Evolutionary conservation across 169 alveolate genomes (phyloP).

Genomic region (Plasmodium vivax): DNA sequence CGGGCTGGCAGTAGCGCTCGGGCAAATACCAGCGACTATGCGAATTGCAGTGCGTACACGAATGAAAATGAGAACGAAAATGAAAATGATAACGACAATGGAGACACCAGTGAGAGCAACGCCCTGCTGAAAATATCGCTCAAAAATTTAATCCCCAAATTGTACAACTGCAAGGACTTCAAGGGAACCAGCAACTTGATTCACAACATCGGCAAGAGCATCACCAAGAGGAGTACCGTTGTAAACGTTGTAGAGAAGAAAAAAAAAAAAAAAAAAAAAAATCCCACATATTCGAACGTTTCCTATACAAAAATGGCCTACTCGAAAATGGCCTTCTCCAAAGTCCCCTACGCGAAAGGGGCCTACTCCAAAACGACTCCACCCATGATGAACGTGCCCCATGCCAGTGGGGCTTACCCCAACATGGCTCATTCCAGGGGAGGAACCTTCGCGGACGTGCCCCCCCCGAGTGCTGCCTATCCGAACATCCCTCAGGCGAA

Average conservation of each 20-base stretch:
- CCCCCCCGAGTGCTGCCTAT: background rate
- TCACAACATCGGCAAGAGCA: background rate
- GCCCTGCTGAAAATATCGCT: constrained; percentile 8
- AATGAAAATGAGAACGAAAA: no score
- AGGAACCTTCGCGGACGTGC: background rate
- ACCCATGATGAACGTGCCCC: no score
- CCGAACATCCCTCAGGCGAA: background rate
- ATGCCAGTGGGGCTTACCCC: background rate
- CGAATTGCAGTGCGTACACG: background rate
- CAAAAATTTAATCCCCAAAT: constrained; percentile 43
- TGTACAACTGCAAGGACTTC: constrained; percentile 40
- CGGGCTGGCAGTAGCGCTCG: background rate
- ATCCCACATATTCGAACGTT: background rate
- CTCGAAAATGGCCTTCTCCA: background rate
- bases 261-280: constrained; percentile 29
- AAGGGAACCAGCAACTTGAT: constrained; percentile 23
- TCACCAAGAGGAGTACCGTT: background rate
- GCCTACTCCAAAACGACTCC: background rate
- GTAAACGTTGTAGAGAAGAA: background rate
- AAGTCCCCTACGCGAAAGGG: background rate
- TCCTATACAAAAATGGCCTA: background rate
- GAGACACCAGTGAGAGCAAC: background rate
- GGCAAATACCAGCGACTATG: background rate
- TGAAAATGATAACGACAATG: background rate
- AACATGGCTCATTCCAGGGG: background rate